phyloP scores from a whole-genome alignment of 495 filamentous ascomycete genomes.

The Chaetomium cochliodes region DNA sequence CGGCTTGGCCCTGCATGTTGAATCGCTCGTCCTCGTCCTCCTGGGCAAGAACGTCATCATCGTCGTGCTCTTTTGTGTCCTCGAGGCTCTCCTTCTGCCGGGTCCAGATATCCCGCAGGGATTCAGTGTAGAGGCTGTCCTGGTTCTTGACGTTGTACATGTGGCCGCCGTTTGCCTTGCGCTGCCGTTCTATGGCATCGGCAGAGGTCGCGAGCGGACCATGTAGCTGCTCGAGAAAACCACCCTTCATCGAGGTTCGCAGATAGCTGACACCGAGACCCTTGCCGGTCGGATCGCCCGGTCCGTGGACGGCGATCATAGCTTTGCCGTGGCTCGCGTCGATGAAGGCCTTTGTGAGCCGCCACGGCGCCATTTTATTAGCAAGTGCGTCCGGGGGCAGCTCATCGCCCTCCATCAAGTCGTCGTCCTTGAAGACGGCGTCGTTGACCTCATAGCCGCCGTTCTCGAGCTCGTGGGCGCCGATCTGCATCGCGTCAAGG shows the following conservation, averaged over 20 bases:
- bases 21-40: slow-evolving; percentile 58
- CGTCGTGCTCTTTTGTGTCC: slow-evolving; percentile 54
- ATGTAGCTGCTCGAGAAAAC: slow-evolving; percentile 86
- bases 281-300: slow-evolving; percentile 92
- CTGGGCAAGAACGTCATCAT: slow-evolving; percentile 64
- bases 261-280: slow-evolving; percentile 95
- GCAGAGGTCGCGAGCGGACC: slow-evolving; percentile 84
- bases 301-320: slow-evolving; percentile 91
- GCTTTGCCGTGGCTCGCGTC: slow-evolving; percentile 92
- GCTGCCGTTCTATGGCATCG: slow-evolving; percentile 59
- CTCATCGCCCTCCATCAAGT: slow-evolving; percentile 52
- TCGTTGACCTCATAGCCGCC: slow-evolving; percentile 69
- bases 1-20: slow-evolving; percentile 43
- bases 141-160: slow-evolving; percentile 95
- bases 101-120: slow-evolving; percentile 86
- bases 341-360: slow-evolving; percentile 90
- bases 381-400: slow-evolving; percentile 64
- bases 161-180: slow-evolving; percentile 89
- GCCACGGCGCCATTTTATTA: slow-evolving; percentile 85
- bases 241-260: slow-evolving; percentile 97
- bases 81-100: slow-evolving; percentile 76
- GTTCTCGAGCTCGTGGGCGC: slow-evolving; percentile 76
- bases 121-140: slow-evolving; percentile 81
- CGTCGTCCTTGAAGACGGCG: slow-evolving; percentile 56
- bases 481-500: slow-evolving; percentile 95